A percentile compares a stretch with the other conserved stretches of the same genome.
These are phyloP conservation scores for Mycena filopes DNA, from an alignment of 768 basidiomycete genomes.

Conservation along the genomic window DNA sequence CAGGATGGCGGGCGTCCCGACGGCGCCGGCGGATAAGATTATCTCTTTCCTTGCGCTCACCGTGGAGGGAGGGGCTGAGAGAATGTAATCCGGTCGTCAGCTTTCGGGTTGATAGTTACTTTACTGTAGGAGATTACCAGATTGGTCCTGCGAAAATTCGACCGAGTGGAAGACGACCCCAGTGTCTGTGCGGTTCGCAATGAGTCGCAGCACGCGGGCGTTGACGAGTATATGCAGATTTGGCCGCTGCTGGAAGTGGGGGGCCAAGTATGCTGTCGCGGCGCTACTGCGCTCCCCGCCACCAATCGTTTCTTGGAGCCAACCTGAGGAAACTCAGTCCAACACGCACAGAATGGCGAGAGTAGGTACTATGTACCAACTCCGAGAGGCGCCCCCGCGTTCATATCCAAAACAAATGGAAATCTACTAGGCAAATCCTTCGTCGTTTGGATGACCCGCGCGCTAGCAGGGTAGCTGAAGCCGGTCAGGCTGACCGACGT, in stretches of 20 bases:
- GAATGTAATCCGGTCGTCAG: too few species aligned
- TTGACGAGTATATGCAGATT: constrained; percentile 44
- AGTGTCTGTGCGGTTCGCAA: neutral
- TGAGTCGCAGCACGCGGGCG: constrained; percentile 35
- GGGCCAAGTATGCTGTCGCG: constrained; percentile 43
- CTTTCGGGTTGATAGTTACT: neutral
- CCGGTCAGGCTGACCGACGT: constrained; percentile 46
- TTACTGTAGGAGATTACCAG: neutral
- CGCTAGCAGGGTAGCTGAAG: constrained; percentile 41
- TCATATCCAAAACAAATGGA: constrained; percentile 42
- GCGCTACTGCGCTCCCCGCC: constrained; percentile 41
- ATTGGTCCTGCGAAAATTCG: constrained; percentile 24
- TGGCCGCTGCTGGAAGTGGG: constrained; percentile 34
- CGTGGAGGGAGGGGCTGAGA: too few species aligned
- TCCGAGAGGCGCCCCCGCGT: constrained; percentile 42
- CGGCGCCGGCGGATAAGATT: constrained; percentile 36
- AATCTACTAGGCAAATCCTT: constrained; percentile 39
- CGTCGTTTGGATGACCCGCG: constrained; percentile 43
- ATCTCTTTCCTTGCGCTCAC: constrained; percentile 16
- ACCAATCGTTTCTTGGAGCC: constrained; percentile 38
- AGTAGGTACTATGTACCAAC: constrained; percentile 29
- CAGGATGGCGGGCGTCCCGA: constrained; percentile 41
- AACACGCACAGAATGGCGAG: neutral
- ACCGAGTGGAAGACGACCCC: neutral
- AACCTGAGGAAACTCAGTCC: constrained; percentile 30